Evolutionary conservation across 1,284 basidiomycete species (phyloP).

Genomic region (Leccinum holopus): DNA sequence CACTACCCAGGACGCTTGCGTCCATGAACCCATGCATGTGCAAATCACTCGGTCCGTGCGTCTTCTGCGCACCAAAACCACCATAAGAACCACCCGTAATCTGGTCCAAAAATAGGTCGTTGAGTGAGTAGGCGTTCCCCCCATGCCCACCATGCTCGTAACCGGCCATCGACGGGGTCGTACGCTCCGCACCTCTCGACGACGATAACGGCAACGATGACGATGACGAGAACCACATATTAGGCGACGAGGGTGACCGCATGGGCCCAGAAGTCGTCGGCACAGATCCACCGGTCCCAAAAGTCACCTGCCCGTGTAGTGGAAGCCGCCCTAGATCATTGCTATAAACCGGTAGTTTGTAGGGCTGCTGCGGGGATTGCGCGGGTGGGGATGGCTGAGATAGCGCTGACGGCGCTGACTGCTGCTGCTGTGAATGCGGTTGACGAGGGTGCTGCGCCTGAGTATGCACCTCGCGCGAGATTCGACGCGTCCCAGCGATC

Average conservation of each 20-base stretch:
- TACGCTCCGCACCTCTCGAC: background rate
- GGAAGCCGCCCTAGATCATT: slow-evolving; percentile 58
- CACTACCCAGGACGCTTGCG: background rate
- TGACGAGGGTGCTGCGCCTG: slow-evolving; percentile 16
- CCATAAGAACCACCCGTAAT: slow-evolving; percentile 17
- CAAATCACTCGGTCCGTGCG: background rate
- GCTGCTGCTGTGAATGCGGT: slow-evolving; percentile 8
- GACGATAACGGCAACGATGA: background rate
- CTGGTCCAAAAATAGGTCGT: slow-evolving; percentile 28
- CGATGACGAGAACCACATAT: slow-evolving; percentile 23
- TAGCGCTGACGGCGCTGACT: background rate
- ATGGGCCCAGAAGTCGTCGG: slow-evolving; percentile 4
- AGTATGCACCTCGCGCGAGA: slow-evolving; percentile 25
- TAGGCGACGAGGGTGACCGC: slow-evolving; percentile 11
- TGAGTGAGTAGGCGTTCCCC: slow-evolving; percentile 20
- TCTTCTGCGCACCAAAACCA: slow-evolving; percentile 10
- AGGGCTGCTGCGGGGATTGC: slow-evolving; percentile 6
- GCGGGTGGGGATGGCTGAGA: background rate
- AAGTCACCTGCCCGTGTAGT: slow-evolving; percentile 41
- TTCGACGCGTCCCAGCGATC: slow-evolving; percentile 37
- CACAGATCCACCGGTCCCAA: slow-evolving; percentile 9
- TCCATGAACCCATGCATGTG: background rate
- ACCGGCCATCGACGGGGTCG: background rate
- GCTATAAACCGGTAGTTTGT: slow-evolving; percentile 53
- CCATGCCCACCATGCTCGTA: slow-evolving; percentile 6